Percentiles rank a stretch among this genome's conserved stretches.
phyloP scores from a whole-genome alignment of 495 filamentous ascomycete genomes.

The Oleoguttula mirabilis region DNA sequence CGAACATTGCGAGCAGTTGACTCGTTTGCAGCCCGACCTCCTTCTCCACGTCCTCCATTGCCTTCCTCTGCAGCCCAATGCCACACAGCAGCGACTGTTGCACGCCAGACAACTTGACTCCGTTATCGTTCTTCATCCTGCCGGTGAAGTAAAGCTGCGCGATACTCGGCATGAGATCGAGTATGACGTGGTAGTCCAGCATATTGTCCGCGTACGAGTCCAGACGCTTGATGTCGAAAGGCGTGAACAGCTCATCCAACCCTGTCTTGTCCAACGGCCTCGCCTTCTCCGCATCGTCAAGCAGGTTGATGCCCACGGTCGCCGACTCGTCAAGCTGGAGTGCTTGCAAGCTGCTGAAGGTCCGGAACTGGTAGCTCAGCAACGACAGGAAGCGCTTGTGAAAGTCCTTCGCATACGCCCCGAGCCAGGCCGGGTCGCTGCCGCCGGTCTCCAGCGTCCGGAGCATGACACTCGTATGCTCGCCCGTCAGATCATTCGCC shows the following conservation, averaged over 20 bases:
- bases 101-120: constrained; percentile 58
- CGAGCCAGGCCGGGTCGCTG: constrained; percentile 67
- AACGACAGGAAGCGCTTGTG: constrained; percentile 79
- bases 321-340: constrained; percentile 84
- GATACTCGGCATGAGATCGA: constrained; percentile 79
- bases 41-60: constrained; percentile 64
- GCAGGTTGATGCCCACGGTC: constrained; percentile 54
- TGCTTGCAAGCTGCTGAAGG: constrained; percentile 68
- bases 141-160: constrained; percentile 73
- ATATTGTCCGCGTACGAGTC: constrained; percentile 94
- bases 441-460: constrained; percentile 47
- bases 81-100: constrained; percentile 79
- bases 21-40: constrained; percentile 62
- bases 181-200: constrained; percentile 92
- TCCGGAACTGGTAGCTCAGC: constrained; percentile 81
- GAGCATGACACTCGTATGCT: constrained; percentile 97
- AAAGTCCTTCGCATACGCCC: constrained; percentile 84
- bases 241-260: constrained; percentile 65
- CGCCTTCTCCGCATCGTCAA: constrained; percentile 35
- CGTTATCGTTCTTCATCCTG: constrained; percentile 41
- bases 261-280: constrained; percentile 49
- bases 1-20: constrained; percentile 89
- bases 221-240: constrained; percentile 86
- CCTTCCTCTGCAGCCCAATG: constrained; percentile 81
- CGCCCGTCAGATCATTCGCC: constrained; percentile 87